These are phyloP conservation scores for Trichoderma asperelloides DNA, from an alignment of 495 filamentous ascomycete species.

Conservation along the genomic window DNA sequence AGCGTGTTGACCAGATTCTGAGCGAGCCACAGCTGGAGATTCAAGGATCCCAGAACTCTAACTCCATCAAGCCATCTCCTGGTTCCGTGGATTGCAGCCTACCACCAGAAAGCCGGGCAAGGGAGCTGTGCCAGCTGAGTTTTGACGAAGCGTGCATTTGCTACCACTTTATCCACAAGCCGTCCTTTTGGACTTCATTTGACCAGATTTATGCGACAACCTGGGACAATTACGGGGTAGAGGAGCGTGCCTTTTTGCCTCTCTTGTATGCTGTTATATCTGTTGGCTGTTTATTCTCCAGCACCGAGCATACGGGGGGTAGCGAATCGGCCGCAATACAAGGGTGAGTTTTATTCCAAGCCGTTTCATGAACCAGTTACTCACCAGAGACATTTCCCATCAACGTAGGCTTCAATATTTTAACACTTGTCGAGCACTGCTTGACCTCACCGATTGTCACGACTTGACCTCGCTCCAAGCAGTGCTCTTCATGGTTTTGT, in stretches of 20 bases:
- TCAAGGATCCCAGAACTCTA: conserved; percentile 75
- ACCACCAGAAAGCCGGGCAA: too few species aligned
- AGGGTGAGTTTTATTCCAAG: conserved; percentile 30
- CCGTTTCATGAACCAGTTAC: conserved; percentile 26
- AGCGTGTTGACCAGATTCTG: conserved; percentile 21
- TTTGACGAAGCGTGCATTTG: conserved; percentile 76
- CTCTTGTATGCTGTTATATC: conserved; percentile 76
- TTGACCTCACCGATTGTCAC: conserved; percentile 87
- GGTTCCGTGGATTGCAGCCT: too few species aligned
- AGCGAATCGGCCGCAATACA: conserved; percentile 7
- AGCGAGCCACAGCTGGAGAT: conserved; percentile 44
- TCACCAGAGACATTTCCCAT: conserved; percentile 1
- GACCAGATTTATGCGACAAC: conserved; percentile 73
- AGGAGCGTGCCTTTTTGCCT: conserved; percentile 73
- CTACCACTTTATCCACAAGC: conserved; percentile 78
- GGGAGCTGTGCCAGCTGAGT: conserved; percentile 60
- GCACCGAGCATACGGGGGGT: too few species aligned
- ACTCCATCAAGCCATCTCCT: too few species aligned
- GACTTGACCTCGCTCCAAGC: conserved; percentile 82
- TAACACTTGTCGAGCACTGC: conserved; percentile 56
- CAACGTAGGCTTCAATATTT: conserved; percentile 70
- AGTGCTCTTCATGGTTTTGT: conserved; percentile 85
- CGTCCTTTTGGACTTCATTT: conserved; percentile 68
- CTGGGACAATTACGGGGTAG: conserved; percentile 56
- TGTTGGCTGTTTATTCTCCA: conserved; percentile 73